Evolutionary conservation across 2,329 filamentous ascomycete genomes (phyloP).

Genomic region (Trichophyton verrucosum): DNA sequence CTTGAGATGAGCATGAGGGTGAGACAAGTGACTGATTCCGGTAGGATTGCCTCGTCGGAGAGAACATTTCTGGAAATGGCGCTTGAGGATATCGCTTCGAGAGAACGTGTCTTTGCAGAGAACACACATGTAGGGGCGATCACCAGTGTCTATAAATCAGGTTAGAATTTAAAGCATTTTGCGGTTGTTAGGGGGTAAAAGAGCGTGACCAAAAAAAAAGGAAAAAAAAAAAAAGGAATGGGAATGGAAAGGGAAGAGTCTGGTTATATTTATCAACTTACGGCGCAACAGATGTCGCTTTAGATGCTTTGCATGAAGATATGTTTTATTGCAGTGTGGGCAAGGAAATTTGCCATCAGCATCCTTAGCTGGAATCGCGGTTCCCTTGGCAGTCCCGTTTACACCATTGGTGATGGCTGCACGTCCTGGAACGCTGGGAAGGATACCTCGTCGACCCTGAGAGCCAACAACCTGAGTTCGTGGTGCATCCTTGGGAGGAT

Average conservation of each 20-base stretch:
- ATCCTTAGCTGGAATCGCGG: conserved; percentile 83
- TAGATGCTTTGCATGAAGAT: conserved; percentile 90
- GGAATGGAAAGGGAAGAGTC: background rate
- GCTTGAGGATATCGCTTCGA: conserved; percentile 93
- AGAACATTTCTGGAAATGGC: conserved; percentile 98
- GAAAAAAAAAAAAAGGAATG: too few species aligned
- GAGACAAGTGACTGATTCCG: conserved; percentile 84
- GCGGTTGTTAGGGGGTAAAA: too few species aligned
- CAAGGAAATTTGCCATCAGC: conserved; percentile 97
- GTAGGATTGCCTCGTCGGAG: conserved; percentile 92
- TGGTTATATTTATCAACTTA: conserved; percentile 44
- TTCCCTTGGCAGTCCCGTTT: conserved; percentile 58
- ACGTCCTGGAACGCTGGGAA: conserved; percentile 79
- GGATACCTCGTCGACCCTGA: conserved; percentile 78
- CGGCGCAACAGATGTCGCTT: conserved; percentile 92
- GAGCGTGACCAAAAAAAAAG: background rate
- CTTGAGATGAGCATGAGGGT: conserved; percentile 80
- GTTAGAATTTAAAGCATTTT: conserved; percentile 9
- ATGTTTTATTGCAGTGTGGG: conserved; percentile 96
- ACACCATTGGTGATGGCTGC: conserved; percentile 54
- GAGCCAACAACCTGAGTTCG: conserved; percentile 84
- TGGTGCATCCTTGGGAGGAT: conserved; percentile 32
- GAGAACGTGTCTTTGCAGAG: conserved; percentile 97
- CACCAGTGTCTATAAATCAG: conserved; percentile 64
- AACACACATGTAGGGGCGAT: conserved; percentile 96